Percentiles rank a stretch among this genome's conserved stretches.
These are phyloP conservation scores for Alloascoidea africana DNA, from an alignment of 805 yeast genomes.

Conservation along the genomic window DNA sequence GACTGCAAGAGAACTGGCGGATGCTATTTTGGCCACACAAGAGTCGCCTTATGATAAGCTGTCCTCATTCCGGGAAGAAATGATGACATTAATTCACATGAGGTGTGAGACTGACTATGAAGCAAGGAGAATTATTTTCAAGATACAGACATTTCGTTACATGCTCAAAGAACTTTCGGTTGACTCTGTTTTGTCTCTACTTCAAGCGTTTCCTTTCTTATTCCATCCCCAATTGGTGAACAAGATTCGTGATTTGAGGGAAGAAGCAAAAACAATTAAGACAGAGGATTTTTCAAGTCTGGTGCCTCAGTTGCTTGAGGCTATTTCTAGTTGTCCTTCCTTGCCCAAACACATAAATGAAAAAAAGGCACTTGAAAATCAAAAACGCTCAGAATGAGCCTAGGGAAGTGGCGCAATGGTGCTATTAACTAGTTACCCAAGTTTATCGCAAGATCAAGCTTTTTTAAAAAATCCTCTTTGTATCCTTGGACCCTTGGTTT, in stretches of 20 bases:
- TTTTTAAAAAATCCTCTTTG: too few species aligned
- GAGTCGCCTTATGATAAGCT: neutral
- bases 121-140: constrained; percentile 1
- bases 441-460: too few species aligned
- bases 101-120: constrained; percentile 1
- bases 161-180: neutral
- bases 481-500: too few species aligned
- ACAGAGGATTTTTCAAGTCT: neutral
- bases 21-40: neutral
- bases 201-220: neutral
- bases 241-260: neutral
- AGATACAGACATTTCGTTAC: neutral
- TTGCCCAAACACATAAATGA: neutral
- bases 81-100: neutral
- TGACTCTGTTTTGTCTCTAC: neutral
- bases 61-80: neutral
- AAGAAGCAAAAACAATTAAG: neutral
- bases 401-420: too few species aligned
- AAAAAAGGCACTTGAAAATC: too few species aligned
- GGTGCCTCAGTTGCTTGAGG: neutral
- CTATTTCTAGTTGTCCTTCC: neutral
- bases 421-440: too few species aligned
- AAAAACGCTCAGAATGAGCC: too few species aligned
- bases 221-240: neutral
- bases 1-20: neutral